Percentiles rank a stretch among this genome's conserved stretches.
Conservation (phyloP, 208 protist species). For the Acanthamoeba rhysodes region DNA sequence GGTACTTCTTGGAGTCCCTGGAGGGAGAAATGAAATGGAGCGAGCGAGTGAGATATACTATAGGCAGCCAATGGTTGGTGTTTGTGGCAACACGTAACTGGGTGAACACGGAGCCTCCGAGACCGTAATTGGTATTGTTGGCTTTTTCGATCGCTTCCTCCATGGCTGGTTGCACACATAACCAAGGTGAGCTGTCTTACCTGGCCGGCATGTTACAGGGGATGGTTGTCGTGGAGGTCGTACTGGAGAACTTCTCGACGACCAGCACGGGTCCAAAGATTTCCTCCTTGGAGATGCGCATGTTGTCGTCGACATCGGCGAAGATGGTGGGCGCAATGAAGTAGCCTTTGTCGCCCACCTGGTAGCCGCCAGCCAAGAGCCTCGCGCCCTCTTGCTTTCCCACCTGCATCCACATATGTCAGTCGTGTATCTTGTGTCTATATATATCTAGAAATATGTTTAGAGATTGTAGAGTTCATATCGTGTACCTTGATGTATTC, state of each 20-base stretch:
- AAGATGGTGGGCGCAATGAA: slow-evolving; percentile 95
- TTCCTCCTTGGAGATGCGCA: slow-evolving; percentile 28
- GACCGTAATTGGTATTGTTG: slow-evolving; percentile 93
- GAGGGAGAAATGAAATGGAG: too few species aligned
- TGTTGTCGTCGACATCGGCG: slow-evolving; percentile 91
- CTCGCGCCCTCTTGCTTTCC: slow-evolving; percentile 88
- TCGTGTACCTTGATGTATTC: slow-evolving; percentile 56
- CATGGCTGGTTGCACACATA: too few species aligned
- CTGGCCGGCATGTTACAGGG: too few species aligned
- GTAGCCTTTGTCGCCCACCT: slow-evolving; percentile 86
- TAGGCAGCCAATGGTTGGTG: too few species aligned
- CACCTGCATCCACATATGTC: neutral
- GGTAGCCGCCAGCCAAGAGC: slow-evolving; percentile 92
- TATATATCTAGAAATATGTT: too few species aligned
- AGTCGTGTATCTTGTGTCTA: neutral
- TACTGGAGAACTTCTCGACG: slow-evolving; percentile 51
- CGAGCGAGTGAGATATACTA: too few species aligned
- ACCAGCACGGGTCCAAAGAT: slow-evolving; percentile 30
- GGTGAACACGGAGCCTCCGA: slow-evolving; percentile 94
- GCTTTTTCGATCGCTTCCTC: slow-evolving; percentile 93
- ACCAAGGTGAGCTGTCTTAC: too few species aligned
- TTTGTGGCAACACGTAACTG: too few species aligned
- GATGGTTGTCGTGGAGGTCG: too few species aligned
- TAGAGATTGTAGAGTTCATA: too few species aligned
- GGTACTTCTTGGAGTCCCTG: slow-evolving; percentile 50